Base-by-base conservation (phyloP, 2,329 filamentous ascomycete species). In the Diaporthe sp. region DNA sequence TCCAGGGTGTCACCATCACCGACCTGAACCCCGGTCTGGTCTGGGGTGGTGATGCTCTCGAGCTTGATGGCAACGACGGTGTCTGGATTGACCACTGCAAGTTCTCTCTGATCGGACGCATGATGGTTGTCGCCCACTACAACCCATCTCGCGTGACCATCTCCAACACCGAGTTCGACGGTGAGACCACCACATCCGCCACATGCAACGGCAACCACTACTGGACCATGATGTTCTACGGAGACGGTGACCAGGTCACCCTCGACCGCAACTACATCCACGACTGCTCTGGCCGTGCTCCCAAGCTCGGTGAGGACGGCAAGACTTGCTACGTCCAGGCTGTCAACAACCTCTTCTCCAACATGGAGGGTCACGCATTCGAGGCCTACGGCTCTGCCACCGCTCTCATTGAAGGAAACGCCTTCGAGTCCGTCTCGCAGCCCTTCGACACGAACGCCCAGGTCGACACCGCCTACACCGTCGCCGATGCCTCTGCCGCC, bases 271-370 rank as follows among this genome's bases (percentile, higher is more conserved):
- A 92, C 86, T 91, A 91, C 85, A 85, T 92, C 80, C 88, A 91
- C 86, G 85, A 90, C 82, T 88, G 87, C 71, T 88, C 86, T 25
- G 90, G 90, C 75, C 89, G 90, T 73, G 84, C 85, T 15, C 90
- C 90, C 79, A 91, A 92, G 85, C 84, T 92, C 31, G 85, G 85
- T 28, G 81, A 81, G 53, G 83, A 84, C 72, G 88, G 88, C 81
- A 90, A 89, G 68, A 86, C 90, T 68, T 78, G 79, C 70, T 84
- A 85, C 34, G 82, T 92, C 73, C 90, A 92, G 82, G 88, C 88
- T 57, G 88, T 90, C 81, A 92, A 91, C 88, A 92, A 92, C 86
- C 90, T 89, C 86, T 91, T 86, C 84, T 85, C 89, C 80, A 85
- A 87, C 80, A 88, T 87, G 82, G 81, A 82, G 37, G 88, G 88